Base-by-base conservation (phyloP, 1,139 yeast genomes). In the Kodamaea alishanica region DNA sequence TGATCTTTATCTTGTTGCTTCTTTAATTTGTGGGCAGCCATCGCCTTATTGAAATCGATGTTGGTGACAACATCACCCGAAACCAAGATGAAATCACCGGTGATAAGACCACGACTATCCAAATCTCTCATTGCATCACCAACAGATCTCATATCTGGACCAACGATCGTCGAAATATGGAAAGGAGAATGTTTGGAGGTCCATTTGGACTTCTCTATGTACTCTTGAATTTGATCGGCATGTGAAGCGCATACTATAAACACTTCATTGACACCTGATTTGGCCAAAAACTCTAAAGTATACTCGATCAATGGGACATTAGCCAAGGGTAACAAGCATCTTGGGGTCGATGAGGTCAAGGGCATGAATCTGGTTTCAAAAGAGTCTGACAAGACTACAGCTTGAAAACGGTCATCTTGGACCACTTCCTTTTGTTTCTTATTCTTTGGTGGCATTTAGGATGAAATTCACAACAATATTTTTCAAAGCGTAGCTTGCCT, bases 41-140 rank as follows among this genome's bases (percentile, higher is more conserved):
- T 67, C 30, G 84, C 87, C 50, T 81, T 78, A 35, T 73, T 73
- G 47, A 90, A 81, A 55, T 90, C 94, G 44, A 94, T 75, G 56
- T 92, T 92, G 38, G 96, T 85, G 10, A 92, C 90, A 24, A 92
- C 95, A 59, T 92, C 98, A 42, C 98, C 98, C 10, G 95, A 81
- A 30, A 94, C 86, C 32, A 92, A 72, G 44, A 94, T 67, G 54
- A 92, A 92, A 62, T 92, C 99, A 9, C 94, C 88, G 3, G 86
- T 78, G 40, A 92, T 87, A 43, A 90, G 66, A 2, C 97, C 96
- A 55, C 95, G 75, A 45, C 87, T 83, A 60, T 92, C 98, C 46
- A 92, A 69, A 58, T 90, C 97, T 60, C 98, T 77, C 95, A 92
- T 84, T 25, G 95, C 95, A 66, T 92, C 98, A 48, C 98, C 98